Percentiles rank a stretch among this genome's conserved stretches.
phyloP scores from a whole-genome alignment of 2,329 filamentous ascomycete species.

The Aspergillus sp. region DNA sequence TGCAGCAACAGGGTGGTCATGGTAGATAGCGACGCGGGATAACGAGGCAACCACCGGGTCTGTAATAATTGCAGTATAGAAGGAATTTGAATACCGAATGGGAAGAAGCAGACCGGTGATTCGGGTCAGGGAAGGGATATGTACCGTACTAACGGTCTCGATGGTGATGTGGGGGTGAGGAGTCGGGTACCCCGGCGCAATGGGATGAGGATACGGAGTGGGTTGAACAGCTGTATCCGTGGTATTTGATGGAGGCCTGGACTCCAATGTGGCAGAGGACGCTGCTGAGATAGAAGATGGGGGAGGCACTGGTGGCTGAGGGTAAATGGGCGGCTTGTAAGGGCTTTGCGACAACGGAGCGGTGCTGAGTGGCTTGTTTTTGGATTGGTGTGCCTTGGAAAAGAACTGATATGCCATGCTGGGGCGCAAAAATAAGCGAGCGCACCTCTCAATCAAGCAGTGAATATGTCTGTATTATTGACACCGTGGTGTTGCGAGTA shows the following conservation, averaged over 20 bases:
- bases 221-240: constrained; percentile 21
- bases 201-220: constrained; percentile 22
- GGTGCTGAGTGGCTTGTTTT: constrained; percentile 15
- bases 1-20: constrained; percentile 35
- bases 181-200: constrained; percentile 21
- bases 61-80: constrained; percentile 53
- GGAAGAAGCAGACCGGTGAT: constrained; percentile 53
- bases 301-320: constrained; percentile 21
- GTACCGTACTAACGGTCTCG: constrained; percentile 43
- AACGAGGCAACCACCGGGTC: constrained; percentile 46
- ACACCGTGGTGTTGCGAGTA: not conserved
- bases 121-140: constrained; percentile 49
- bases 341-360: constrained; percentile 10
- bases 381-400: constrained; percentile 24
- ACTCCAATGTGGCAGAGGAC: constrained; percentile 1
- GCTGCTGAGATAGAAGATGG: constrained; percentile 16
- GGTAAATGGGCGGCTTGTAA: constrained; percentile 22
- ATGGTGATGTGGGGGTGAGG: constrained; percentile 46
- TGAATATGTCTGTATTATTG: not conserved
- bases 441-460: not conserved
- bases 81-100: constrained; percentile 52
- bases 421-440: not conserved
- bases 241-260: constrained; percentile 13
- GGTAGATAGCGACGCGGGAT: constrained; percentile 53
- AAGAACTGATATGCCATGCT: constrained; percentile 33